Percentiles rank a stretch among this genome's conserved stretches.
phyloP scores from a whole-genome alignment of 2,329 filamentous ascomycete species.

The Curvularia verruculosa region DNA sequence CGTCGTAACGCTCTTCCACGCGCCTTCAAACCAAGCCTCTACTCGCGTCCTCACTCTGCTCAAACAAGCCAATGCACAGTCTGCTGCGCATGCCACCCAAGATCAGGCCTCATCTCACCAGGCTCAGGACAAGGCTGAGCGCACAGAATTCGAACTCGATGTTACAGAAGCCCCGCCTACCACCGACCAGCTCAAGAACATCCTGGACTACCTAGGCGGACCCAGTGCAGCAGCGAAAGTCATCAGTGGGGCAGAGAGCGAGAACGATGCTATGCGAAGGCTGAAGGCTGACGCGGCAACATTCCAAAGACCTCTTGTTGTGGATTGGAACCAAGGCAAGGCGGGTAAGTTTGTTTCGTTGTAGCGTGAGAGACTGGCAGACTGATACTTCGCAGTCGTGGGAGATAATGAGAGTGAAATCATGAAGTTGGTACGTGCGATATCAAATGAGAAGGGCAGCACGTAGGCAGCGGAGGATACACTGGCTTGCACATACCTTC shows the following conservation, averaged over 20 bases:
- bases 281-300: conserved; percentile 71
- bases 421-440: conserved; percentile 73
- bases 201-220: conserved; percentile 78
- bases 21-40: conserved; percentile 74
- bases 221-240: conserved; percentile 64
- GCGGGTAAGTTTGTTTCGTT: conserved; percentile 58
- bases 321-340: conserved; percentile 93
- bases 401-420: conserved; percentile 90
- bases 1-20: conserved; percentile 96
- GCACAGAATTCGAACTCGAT: conserved; percentile 82
- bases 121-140: conserved; percentile 63
- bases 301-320: conserved; percentile 82
- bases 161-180: conserved; percentile 83
- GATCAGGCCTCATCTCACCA: conserved; percentile 74
- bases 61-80: conserved; percentile 77
- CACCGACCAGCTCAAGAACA: conserved; percentile 78
- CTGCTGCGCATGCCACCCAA: conserved; percentile 69
- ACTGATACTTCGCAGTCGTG: conserved; percentile 53
- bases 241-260: conserved; percentile 74
- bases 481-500: conserved; percentile 11
- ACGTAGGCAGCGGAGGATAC: conserved; percentile 14
- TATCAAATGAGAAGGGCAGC: conserved; percentile 52
- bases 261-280: conserved; percentile 78
- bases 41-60: conserved; percentile 75
- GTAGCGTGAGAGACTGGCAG: background rate